Conservation (phyloP, 2,329 filamentous ascomycete genomes). For the Knufia fluminis region DNA sequence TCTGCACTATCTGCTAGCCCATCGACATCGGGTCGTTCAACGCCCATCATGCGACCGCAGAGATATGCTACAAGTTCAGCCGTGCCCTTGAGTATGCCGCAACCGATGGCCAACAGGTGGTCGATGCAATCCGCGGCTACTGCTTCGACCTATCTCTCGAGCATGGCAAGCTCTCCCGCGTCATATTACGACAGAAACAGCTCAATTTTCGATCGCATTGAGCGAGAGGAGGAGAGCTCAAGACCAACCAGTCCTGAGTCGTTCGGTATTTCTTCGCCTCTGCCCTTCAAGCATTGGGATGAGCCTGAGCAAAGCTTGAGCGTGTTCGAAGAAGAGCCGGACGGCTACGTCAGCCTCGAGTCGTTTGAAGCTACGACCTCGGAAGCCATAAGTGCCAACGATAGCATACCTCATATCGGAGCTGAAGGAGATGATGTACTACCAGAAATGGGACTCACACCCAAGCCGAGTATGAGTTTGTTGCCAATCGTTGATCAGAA, state of each 20-base stretch:
- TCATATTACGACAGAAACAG: slow-evolving; percentile 59
- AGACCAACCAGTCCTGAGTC: slow-evolving; percentile 76
- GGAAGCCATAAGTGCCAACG: too few species aligned
- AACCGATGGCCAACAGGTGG: slow-evolving; percentile 56
- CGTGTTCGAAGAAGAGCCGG: slow-evolving; percentile 6
- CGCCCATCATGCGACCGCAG: slow-evolving; percentile 26
- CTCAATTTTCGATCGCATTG: slow-evolving; percentile 67
- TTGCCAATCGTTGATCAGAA: background rate
- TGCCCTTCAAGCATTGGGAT: background rate
- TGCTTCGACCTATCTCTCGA: slow-evolving; percentile 57
- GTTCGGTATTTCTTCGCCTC: background rate
- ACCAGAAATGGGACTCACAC: slow-evolving; percentile 2
- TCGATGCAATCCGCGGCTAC: slow-evolving; percentile 52
- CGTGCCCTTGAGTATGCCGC: slow-evolving; percentile 35
- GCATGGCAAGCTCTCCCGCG: slow-evolving; percentile 69
- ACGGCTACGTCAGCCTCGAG: background rate
- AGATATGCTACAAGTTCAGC: slow-evolving; percentile 26
- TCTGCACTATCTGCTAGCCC: slow-evolving; percentile 15
- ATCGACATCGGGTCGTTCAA: slow-evolving; percentile 26
- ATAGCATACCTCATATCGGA: too few species aligned
- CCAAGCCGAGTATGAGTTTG: slow-evolving; percentile 1
- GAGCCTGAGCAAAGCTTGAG: background rate
- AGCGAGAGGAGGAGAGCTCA: slow-evolving; percentile 57
- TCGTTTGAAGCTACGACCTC: background rate
- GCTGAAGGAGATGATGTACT: background rate